A percentile compares a stretch with the other conserved stretches of the same genome.
phyloP scores from a whole-genome alignment of 2,329 filamentous ascomycete species.

The Drechslera avenae region DNA sequence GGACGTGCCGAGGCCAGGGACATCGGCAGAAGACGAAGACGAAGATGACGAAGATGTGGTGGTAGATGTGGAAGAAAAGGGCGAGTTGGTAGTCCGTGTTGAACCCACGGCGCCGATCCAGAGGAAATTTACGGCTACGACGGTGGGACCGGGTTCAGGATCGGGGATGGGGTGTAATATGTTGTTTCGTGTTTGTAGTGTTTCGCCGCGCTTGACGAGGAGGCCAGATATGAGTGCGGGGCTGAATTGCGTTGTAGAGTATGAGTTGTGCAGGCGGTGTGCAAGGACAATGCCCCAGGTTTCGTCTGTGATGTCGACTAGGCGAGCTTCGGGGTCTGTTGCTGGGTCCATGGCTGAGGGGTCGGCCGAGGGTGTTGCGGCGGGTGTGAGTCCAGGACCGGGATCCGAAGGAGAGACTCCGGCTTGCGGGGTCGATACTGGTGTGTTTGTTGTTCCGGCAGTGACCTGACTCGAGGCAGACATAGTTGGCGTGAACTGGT shows the following conservation, averaged over 20 bases:
- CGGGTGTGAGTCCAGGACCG: conserved; percentile 62
- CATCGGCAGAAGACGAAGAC: conserved; percentile 23
- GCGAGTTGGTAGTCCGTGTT: conserved; percentile 35
- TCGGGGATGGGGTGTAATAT: conserved; percentile 26
- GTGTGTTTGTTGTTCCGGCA: conserved; percentile 21
- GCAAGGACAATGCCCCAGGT: conserved; percentile 75
- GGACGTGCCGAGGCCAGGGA: conserved; percentile 32
- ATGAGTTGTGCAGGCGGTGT: conserved; percentile 56
- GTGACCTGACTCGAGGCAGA: conserved; percentile 20
- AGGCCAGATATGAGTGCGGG: conserved; percentile 51
- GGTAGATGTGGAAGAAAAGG: conserved; percentile 31
- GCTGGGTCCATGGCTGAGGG: conserved; percentile 51
- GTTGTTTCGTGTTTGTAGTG: conserved; percentile 16
- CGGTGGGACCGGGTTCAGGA: conserved; percentile 37
- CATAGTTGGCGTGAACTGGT: conserved; percentile 64
- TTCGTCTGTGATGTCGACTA: conserved; percentile 75
- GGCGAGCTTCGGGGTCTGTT: conserved; percentile 66
- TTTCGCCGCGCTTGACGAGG: conserved; percentile 50
- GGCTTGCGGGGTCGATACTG: conserved; percentile 44
- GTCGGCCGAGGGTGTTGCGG: conserved; percentile 66
- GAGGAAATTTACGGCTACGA: conserved; percentile 52
- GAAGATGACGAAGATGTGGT: background rate
- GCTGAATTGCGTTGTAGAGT: conserved; percentile 41
- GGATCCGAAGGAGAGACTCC: conserved; percentile 42
- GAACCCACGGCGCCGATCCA: conserved; percentile 53